phyloP scores from a whole-genome alignment of 352 stramenopile species.

The Phytopythium montanum region DNA sequence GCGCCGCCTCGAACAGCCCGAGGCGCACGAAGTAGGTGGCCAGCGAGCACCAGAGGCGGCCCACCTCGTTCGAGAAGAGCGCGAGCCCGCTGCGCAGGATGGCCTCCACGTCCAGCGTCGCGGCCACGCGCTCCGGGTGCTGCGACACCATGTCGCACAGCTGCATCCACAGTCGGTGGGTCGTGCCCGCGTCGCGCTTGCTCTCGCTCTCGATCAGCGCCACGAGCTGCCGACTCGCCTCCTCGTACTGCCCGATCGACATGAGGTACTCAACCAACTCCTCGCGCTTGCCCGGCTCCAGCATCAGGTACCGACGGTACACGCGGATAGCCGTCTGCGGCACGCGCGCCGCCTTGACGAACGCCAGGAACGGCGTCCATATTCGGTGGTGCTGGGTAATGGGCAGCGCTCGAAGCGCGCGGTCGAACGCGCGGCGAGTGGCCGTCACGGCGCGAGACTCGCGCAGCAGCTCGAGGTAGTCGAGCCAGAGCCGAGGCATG shows the following conservation, averaged over 20 bases:
- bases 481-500: conserved; percentile 97
- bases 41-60: conserved; percentile 96
- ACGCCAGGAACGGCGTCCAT: conserved; percentile 93
- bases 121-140: conserved; percentile 89
- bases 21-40: conserved; percentile 97
- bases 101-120: conserved; percentile 92
- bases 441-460: conserved; percentile 75
- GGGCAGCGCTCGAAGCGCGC: conserved; percentile 93
- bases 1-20: conserved; percentile 95
- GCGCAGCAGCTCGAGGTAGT: conserved; percentile 82
- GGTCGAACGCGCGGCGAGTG: conserved; percentile 91
- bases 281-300: conserved; percentile 68
- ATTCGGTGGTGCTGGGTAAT: conserved; percentile 98
- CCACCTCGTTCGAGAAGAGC: conserved; percentile 95
- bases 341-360: conserved; percentile 78
- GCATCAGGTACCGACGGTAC: conserved; percentile 86
- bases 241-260: conserved; percentile 63
- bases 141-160: conserved; percentile 95
- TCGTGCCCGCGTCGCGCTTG: conserved; percentile 46
- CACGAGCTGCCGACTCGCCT: conserved; percentile 86
- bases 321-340: conserved; percentile 79
- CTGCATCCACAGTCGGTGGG: conserved; percentile 96
- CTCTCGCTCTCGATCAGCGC: conserved; percentile 51
- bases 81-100: conserved; percentile 94
- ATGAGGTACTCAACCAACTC: conserved; percentile 81